Evolutionary conservation across 306 rosid genomes (phyloP).

Genomic region (Amphicarpaea edgeworthii): DNA sequence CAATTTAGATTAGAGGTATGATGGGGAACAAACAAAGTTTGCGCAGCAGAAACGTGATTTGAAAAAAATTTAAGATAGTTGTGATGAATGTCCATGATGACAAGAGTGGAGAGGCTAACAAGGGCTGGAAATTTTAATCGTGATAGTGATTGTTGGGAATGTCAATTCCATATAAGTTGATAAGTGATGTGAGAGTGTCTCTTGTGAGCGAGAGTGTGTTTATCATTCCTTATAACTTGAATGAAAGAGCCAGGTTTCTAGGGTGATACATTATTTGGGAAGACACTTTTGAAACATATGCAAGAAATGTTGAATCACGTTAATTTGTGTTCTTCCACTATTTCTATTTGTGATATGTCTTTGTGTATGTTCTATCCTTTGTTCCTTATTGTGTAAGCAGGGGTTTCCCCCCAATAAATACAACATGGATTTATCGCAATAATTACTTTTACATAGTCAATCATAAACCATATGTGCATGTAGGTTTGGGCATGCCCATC

Average conservation of each 20-base stretch:
- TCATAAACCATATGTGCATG: conserved; percentile 8
- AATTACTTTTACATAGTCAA: conserved; percentile 15
- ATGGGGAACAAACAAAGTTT: background rate
- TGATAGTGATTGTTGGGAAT: background rate
- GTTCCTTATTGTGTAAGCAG: background rate
- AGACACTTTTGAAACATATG: background rate
- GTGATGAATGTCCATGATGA: background rate
- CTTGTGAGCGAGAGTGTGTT: background rate
- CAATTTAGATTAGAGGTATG: background rate
- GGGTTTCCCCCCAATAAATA: background rate
- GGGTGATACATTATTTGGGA: background rate
- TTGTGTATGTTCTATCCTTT: background rate
- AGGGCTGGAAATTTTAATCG: background rate
- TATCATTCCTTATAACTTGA: background rate
- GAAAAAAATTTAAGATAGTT: background rate
- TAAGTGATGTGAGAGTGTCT: background rate
- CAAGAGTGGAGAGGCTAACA: background rate
- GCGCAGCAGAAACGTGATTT: background rate
- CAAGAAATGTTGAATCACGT: background rate
- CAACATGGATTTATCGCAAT: background rate
- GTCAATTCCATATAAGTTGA: background rate
- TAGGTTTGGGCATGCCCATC: conserved; percentile 27
- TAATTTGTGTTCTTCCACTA: background rate
- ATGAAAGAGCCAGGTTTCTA: background rate
- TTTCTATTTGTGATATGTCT: background rate